These are phyloP conservation scores for Nitzschia palea DNA, from an alignment of 108 stramenopile species.

Conservation along the genomic window DNA sequence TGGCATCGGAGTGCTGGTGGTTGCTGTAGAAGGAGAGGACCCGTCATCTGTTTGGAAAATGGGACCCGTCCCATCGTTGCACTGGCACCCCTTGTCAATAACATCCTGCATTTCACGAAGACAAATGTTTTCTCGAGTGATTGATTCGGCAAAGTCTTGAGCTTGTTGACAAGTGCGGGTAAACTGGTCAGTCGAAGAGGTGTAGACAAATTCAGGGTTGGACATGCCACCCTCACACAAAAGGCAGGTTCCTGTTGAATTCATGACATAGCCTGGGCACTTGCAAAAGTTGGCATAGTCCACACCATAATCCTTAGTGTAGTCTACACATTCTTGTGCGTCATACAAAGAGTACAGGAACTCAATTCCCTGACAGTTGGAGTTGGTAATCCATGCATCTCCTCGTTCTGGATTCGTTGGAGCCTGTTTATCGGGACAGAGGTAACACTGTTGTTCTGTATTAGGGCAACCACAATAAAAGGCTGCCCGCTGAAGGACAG, in stretches of 20 bases:
- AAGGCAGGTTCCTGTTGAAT: neutral
- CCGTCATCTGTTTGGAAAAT: neutral
- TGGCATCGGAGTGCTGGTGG: too few relatives aligned
- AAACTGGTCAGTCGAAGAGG: neutral
- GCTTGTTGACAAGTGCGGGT: constrained; percentile 22
- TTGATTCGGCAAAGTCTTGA: constrained; percentile 20
- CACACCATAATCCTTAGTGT: constrained; percentile 3
- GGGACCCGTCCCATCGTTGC: neutral
- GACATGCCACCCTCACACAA: constrained; percentile 16
- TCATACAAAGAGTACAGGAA: constrained; percentile 22
- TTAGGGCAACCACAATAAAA: constrained; percentile 32
- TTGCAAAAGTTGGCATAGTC: constrained; percentile 25
- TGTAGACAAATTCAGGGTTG: constrained; percentile 18
- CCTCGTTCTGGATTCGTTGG: constrained; percentile 13
- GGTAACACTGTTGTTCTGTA: constrained; percentile 20
- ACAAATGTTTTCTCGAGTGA: constrained; percentile 16
- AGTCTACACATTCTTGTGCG: constrained; percentile 7
- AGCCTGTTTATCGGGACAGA: constrained; percentile 22
- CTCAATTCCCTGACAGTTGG: constrained; percentile 23
- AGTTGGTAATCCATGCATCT: constrained; percentile 10
- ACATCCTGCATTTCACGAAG: neutral
- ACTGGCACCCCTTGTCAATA: constrained; percentile 4
- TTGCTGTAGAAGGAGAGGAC: too few relatives aligned
- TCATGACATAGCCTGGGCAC: constrained; percentile 14
- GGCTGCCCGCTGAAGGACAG: constrained; percentile 13